Conservation (phyloP, 441 rosid species). For the Populus hybrid region DNA sequence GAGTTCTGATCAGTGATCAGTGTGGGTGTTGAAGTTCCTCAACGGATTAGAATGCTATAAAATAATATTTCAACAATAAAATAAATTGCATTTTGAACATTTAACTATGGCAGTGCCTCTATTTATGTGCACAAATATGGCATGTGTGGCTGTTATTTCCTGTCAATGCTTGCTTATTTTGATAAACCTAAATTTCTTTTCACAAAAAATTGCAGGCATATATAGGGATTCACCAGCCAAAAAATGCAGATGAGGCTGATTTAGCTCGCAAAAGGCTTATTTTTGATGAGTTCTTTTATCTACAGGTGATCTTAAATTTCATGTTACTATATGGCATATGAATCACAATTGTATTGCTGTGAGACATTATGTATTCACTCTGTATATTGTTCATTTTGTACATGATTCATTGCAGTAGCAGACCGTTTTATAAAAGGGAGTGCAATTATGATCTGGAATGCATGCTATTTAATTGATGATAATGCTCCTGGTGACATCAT, state of each 20-base stretch:
- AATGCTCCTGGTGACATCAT: neutral
- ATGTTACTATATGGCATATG: neutral
- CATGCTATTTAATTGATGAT: neutral
- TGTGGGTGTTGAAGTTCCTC: neutral
- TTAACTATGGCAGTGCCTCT: neutral
- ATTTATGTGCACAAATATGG: neutral
- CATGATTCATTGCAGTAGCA: neutral
- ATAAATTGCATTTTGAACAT: neutral
- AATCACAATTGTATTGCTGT: neutral
- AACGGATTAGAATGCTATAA: neutral
- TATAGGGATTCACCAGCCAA: slow-evolving; percentile 82
- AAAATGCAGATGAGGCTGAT: slow-evolving; percentile 78
- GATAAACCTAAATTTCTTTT: slow-evolving; percentile 10
- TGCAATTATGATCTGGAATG: neutral
- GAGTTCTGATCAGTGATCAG: neutral
- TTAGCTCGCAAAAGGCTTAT: slow-evolving; percentile 93
- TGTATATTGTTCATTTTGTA: neutral
- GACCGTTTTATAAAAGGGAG: neutral
- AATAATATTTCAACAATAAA: neutral
- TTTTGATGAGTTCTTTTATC: slow-evolving; percentile 92
- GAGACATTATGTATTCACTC: neutral
- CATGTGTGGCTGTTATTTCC: neutral
- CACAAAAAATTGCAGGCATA: slow-evolving; percentile 63
- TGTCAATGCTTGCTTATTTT: slow-evolving; percentile 13
- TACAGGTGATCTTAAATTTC: slow-evolving; percentile 58